phyloP scores from a whole-genome alignment of 208 protist genomes.

The Tritrichomonas foetus region DNA sequence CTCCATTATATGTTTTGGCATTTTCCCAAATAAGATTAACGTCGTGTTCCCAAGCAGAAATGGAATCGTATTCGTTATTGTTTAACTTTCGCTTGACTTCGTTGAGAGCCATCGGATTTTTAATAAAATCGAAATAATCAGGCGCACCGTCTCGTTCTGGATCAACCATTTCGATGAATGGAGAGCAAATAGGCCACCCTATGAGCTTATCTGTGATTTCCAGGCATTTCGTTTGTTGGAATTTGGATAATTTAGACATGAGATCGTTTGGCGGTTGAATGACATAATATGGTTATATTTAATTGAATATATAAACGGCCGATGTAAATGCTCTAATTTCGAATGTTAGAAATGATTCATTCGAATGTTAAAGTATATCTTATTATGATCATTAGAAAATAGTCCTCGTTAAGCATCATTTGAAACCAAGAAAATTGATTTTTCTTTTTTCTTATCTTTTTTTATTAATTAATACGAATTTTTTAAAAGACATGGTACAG shows the following conservation, averaged over 20 bases:
- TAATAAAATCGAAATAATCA: slow-evolving; percentile 26
- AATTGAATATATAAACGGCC: no score
- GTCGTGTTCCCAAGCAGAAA: not conserved
- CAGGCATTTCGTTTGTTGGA: slow-evolving; percentile 19
- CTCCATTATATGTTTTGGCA: slow-evolving; percentile 22
- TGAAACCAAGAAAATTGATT: no score
- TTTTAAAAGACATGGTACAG: no score
- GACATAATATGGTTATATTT: no score
- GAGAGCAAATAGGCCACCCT: not conserved
- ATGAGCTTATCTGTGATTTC: slow-evolving; percentile 3
- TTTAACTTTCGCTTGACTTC: not conserved
- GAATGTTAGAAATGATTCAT: no score
- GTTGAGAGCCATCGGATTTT: not conserved
- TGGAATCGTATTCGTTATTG: not conserved
- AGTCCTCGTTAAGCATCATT: no score
- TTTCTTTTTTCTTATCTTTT: no score
- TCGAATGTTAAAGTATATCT: no score
- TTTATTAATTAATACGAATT: no score
- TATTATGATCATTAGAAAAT: no score
- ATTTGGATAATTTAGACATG: not conserved
- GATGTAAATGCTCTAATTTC: no score
- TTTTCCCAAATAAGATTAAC: not conserved
- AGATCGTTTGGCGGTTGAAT: not conserved
- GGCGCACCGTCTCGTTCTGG: slow-evolving; percentile 6
- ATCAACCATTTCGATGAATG: not conserved